Conservation (phyloP, 345 rosid species). For the Salix brachista region DNA sequence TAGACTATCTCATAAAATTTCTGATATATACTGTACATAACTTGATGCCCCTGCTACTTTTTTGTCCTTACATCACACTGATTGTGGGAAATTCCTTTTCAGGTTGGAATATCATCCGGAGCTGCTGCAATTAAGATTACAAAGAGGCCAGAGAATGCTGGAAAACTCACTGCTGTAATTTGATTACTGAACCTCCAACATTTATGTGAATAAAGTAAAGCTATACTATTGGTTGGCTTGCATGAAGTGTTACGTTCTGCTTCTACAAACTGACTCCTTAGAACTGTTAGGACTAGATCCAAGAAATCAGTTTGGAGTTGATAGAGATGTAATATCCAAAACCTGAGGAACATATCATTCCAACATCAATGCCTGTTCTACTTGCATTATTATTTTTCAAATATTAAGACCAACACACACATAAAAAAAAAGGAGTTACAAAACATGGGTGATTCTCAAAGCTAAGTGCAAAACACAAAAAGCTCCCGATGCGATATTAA, state of each 20-base stretch:
- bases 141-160: constrained; percentile 54
- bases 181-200: too few species aligned
- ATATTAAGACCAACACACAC: background rate
- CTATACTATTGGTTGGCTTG: too few species aligned
- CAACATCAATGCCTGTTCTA: background rate
- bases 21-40: too few species aligned
- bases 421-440: background rate
- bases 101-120: constrained; percentile 69
- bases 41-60: background rate
- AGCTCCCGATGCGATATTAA: too few species aligned
- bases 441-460: background rate
- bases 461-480: too few species aligned
- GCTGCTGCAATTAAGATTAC: constrained; percentile 57
- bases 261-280: too few species aligned
- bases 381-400: background rate
- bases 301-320: constrained; percentile 15
- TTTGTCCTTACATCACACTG: background rate
- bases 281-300: background rate
- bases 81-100: background rate
- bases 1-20: background rate
- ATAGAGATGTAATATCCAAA: background rate
- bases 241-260: too few species aligned
- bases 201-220: too few species aligned
- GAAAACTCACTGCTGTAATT: constrained; percentile 17
- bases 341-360: background rate